Base-by-base conservation (phyloP, 1,284 basidiomycete genomes). In the Rhodotorula sp. region DNA sequence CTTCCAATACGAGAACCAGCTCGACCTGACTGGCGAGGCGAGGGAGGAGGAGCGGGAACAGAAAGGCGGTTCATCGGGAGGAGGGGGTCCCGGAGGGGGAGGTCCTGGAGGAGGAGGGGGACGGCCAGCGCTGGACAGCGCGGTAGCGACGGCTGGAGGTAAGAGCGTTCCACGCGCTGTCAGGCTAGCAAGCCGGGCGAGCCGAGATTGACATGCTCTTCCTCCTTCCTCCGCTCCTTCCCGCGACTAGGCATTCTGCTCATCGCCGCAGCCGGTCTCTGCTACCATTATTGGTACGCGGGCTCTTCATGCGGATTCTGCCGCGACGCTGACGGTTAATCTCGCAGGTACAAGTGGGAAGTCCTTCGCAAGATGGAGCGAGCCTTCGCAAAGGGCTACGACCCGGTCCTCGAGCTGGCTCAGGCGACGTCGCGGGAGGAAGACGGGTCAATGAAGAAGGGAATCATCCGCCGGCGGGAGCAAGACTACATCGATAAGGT, bases 391-490 rank as follows among this genome's bases (percentile, higher is more conserved):
- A 57, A 60, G 30, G 77, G 77, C 1, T 77, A 71, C 64, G 77
- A 78, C 59, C 76, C 76, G 16, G 73, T 75, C 44, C 67, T 77
- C 31, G 76, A 74, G n/a, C 66, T 77, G 24, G 76, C 75, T 9
- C 64, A 64, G 24, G 75, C 76, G 7, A 28, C 55, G 20, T 28
- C 61, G 15, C 54, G 58, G 26, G 58, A 70, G 24, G 10, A 50
- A 24, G 67, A 72, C 64, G 65, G 64, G 1, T 58, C 59, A 16
- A 30, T 50, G n/a, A 62, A 61, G 44, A 58, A 59, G 56, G 70
- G 70, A 2, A 64, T 68, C 24, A 63, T 77, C 26, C 30, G 70
- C 18, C 65, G 77, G 16, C 64, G 65, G 64, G 77, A 78, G 65
- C 76, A 78, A 53, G 67, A 67, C 31, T 71, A 73, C n/a, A 69